Evolutionary conservation across 2,329 filamentous ascomycete genomes (phyloP), one percentile per base, ranked within the genome.

Genomic region (Rugonectria rugulosa): DNA sequence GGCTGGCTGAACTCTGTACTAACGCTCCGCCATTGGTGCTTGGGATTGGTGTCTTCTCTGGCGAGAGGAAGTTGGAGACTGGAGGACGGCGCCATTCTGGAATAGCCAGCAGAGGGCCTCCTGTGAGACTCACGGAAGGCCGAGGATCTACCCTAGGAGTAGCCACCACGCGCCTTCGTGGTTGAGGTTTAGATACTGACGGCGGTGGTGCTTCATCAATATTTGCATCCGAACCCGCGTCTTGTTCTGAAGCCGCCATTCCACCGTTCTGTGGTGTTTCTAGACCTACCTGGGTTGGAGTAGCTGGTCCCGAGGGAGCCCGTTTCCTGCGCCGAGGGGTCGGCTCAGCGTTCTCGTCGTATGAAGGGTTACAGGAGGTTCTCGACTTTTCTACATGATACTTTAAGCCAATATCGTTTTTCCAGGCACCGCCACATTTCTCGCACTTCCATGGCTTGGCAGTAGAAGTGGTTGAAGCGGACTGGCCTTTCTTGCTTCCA

Each of bases 311-410:
- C 1, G 57, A 50, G 7, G 12, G 32, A 10, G 45, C 41, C 17
- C 50, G 49, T 24, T 59, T 63, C 36, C 44, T 62, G 21, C 59
- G 64, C 12, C 58, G 65, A 21, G 48, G 45, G 19, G 57, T 53
- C 5, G 54, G 48, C 15, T 56, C 47, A 8, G 58, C 26, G 17
- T 42, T 51, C 29, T 57, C 51, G 14, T 71, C 72, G 17, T 65
- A 73, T 17, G 65, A 69, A 2, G 82, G 78, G 60, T 87, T 87
- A 64, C 84, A 87, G 12, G 75, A 19, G 4, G 80, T 80, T 55
- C 74, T 74, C 1, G 83, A 81, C 62, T 85, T 86, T 27, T 79
- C 79, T 12, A 81, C 69, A 58, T 87, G 84, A 63, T 87, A 87
- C 45, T 84, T 82, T 14, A 86, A 72, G 0, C 84, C 84, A 40